Percentiles rank a stretch among this genome's conserved stretches.
Conservation (phyloP, 2,329 filamentous ascomycete genomes). For the Beauveria asiatica region DNA sequence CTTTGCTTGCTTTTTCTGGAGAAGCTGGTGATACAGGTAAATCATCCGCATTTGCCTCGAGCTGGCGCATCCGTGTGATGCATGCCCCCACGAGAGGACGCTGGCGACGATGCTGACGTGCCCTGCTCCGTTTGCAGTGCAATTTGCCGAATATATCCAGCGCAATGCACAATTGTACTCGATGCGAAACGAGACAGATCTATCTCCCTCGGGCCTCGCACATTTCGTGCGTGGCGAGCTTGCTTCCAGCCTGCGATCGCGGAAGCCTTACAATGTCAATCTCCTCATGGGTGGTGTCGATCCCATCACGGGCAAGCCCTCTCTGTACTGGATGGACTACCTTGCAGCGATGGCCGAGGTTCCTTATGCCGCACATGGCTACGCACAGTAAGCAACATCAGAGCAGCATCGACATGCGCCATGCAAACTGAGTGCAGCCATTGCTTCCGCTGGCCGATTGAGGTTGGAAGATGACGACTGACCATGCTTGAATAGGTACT, state of each 20-base stretch:
- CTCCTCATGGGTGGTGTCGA: constrained; percentile 90
- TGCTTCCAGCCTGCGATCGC: constrained; percentile 79
- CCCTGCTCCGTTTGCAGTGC: constrained; percentile 49
- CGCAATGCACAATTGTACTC: constrained; percentile 96
- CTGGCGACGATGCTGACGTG: background rate
- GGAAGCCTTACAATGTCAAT: constrained; percentile 95
- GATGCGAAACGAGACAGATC: constrained; percentile 93
- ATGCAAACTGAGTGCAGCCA: background rate
- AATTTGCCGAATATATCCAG: constrained; percentile 99
- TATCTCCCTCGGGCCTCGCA: constrained; percentile 80
- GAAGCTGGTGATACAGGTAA: constrained; percentile 91
- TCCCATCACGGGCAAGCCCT: constrained; percentile 81
- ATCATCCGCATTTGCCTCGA: constrained; percentile 15
- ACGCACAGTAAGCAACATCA: constrained; percentile 68
- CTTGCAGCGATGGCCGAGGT: constrained; percentile 79
- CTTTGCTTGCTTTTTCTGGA: constrained; percentile 88
- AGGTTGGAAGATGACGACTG: background rate
- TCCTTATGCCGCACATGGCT: constrained; percentile 94
- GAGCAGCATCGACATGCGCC: background rate
- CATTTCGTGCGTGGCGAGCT: constrained; percentile 93
- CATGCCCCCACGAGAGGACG: background rate
- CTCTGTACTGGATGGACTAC: constrained; percentile 96
- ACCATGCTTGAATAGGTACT: constrained; percentile 56
- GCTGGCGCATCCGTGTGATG: background rate
- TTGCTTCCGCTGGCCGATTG: background rate